Percentiles rank a stretch among this genome's conserved stretches.
These are phyloP conservation scores for Ophiocordyceps camponoti-rufipedis DNA, from an alignment of 2,329 filamentous ascomycete genomes.

Conservation along the genomic window DNA sequence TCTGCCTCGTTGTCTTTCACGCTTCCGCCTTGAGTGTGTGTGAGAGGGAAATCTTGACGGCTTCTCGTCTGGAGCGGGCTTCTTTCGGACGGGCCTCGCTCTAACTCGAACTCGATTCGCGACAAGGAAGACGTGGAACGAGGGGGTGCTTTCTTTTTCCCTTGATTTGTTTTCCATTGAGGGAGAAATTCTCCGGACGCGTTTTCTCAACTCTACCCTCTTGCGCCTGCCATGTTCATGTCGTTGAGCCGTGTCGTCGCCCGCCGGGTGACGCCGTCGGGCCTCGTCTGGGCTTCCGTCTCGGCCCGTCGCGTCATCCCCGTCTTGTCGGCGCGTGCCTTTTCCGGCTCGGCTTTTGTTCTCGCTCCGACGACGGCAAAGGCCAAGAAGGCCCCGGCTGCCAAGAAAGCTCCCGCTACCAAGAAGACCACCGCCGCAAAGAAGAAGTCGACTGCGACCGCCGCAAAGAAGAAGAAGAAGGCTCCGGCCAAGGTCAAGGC, in stretches of 20 bases:
- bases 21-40: too few species aligned
- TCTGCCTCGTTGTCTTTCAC: too few species aligned
- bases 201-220: not conserved
- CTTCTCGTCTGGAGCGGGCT: too few species aligned
- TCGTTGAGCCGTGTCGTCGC: conserved; percentile 20
- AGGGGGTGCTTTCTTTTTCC: too few species aligned
- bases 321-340: conserved; percentile 9
- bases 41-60: too few species aligned
- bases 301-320: conserved; percentile 5
- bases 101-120: too few species aligned
- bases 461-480: conserved; percentile 5
- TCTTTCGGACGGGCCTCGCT: too few species aligned
- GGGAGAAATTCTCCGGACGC: not conserved
- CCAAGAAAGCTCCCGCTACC: conserved; percentile 3
- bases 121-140: too few species aligned
- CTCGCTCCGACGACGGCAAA: conserved; percentile 9
- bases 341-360: conserved; percentile 13
- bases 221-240: conserved; percentile 19
- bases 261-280: conserved; percentile 13
- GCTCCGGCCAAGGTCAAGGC: conserved; percentile 6
- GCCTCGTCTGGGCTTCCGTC: conserved; percentile 8
- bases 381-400: conserved; percentile 4
- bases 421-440: conserved; percentile 5
- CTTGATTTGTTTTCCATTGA: not conserved
- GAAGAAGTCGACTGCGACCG: not conserved